Conservation (phyloP, 495 filamentous ascomycete genomes). For the Trypethelium eluteriae region DNA sequence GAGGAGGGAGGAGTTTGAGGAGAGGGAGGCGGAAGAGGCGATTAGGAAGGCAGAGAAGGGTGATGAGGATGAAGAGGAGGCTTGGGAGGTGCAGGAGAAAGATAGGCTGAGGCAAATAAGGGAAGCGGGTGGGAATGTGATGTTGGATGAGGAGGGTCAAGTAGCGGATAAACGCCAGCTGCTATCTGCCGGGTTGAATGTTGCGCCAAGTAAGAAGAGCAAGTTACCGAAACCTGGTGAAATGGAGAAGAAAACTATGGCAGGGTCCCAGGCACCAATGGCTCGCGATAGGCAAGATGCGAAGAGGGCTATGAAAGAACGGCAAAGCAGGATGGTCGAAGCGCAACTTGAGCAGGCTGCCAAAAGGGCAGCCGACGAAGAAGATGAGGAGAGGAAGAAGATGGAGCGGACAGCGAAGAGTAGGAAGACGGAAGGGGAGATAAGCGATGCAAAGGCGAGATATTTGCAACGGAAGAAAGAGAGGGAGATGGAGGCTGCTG, state of each 20-base stretch:
- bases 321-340: constrained; percentile 83
- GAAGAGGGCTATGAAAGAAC: constrained; percentile 60
- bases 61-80: constrained; percentile 37
- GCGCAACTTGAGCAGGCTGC: constrained; percentile 66
- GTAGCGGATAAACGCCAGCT: constrained; percentile 91
- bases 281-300: constrained; percentile 31
- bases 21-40: constrained; percentile 60
- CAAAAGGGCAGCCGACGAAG: constrained; percentile 65
- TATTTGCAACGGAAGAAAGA: constrained; percentile 79
- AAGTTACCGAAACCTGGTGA: constrained; percentile 15
- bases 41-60: constrained; percentile 42
- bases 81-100: constrained; percentile 54
- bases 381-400: constrained; percentile 60
- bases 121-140: constrained; percentile 57
- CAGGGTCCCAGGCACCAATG: constrained; percentile 36
- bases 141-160: constrained; percentile 86
- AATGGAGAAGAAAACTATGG: constrained; percentile 32
- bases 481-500: constrained; percentile 42
- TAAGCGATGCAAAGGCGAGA: constrained; percentile 77
- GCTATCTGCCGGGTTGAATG: constrained; percentile 78
- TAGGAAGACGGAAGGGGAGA: constrained; percentile 65
- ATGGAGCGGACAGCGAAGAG: constrained; percentile 67
- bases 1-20: constrained; percentile 65
- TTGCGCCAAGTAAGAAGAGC: constrained; percentile 54
- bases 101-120: constrained; percentile 69